Evolutionary conservation across 768 basidiomycete genomes (phyloP), one percentile per base, ranked within the genome.

Genomic region (Chalciporus piperatus): DNA sequence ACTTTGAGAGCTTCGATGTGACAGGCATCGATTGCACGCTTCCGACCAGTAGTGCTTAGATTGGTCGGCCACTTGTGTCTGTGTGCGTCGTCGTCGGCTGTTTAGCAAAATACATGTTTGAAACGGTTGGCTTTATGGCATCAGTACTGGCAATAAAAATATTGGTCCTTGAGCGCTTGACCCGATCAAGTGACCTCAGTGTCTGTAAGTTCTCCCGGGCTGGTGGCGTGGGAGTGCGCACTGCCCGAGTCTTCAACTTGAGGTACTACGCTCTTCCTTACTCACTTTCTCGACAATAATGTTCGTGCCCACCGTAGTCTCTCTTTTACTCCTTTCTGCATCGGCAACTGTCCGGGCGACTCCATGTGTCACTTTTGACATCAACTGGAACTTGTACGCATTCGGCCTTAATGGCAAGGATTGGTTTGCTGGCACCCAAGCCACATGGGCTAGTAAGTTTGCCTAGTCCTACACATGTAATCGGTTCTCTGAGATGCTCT

Each of bases 361-460:
- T 16, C 76, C 84, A 4, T 96, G 93, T 65, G 74, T 92, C 35
- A 79, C 85, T 19, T 94, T 95, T 64, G 93, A 96, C 63, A 62
- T 75, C 39, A 73, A 70, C 59, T 93, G 86, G 83, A 92, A 95
- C 68, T 78, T 98, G 47, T 82, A 91, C 47, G 89, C 86, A 19
- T 91, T 98, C 65, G 90, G 89, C 48, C 80, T 91, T 54, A 81
- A 85, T 50, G 85, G 83, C 52, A 86, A 89, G 62, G 94, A 97
- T 69, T 94, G 87, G 74, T 83, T 81, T 59, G 84, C 89, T 45
- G 90, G 92, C 12, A 72, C 81, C 4, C 81, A 84, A 60, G 75
- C 78, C 59, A 74, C 78, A 5, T 97, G 92, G 92, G 65, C 73
- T 55, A 72, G 74, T 80, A 57, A 52, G 71, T n/a, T 14, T 17